phyloP scores from a whole-genome alignment of 768 basidiomycete species.

The Leccinum uliginosum region DNA sequence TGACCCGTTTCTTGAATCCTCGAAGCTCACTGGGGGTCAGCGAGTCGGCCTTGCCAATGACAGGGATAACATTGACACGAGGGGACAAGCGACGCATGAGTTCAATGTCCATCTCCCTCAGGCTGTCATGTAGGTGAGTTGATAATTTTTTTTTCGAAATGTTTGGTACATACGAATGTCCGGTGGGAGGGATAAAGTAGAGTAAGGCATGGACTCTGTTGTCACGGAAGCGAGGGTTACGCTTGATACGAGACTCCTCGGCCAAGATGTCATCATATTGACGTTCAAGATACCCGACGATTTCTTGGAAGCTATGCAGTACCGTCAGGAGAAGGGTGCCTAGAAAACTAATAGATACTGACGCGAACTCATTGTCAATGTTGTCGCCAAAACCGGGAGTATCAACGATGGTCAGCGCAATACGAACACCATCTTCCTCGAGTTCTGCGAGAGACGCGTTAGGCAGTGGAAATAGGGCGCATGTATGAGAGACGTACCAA shows the following conservation, averaged over 20 bases:
- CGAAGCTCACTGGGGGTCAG: slow-evolving; percentile 89
- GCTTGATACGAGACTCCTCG: slow-evolving; percentile 98
- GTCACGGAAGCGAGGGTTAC: slow-evolving; percentile 98
- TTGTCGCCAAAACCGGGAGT: slow-evolving; percentile 99
- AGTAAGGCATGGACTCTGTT: slow-evolving; percentile 95
- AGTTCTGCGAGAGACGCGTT: slow-evolving; percentile 56
- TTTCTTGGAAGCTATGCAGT: slow-evolving; percentile 82
- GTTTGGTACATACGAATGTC: slow-evolving; percentile 71
- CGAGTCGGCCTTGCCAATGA: slow-evolving; percentile 94
- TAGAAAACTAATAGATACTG: slow-evolving; percentile 33
- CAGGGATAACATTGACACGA: slow-evolving; percentile 98
- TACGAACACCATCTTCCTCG: slow-evolving; percentile 97
- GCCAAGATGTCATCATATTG: slow-evolving; percentile 99
- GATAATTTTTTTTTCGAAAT: not conserved
- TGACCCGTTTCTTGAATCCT: slow-evolving; percentile 91
- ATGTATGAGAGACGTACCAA: slow-evolving; percentile 49
- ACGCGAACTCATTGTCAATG: slow-evolving; percentile 99
- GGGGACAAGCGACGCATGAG: slow-evolving; percentile 97
- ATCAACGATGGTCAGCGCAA: slow-evolving; percentile 96
- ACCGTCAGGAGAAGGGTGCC: slow-evolving; percentile 6
- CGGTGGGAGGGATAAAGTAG: slow-evolving; percentile 99
- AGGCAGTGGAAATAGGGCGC: not conserved
- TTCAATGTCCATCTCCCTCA: slow-evolving; percentile 99
- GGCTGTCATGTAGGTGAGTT: slow-evolving; percentile 35
- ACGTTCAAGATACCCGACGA: slow-evolving; percentile 92